Percentiles rank a stretch among this genome's conserved stretches.
phyloP scores from a whole-genome alignment of 176 grass and related monocot species.

The Carex scoparia region DNA sequence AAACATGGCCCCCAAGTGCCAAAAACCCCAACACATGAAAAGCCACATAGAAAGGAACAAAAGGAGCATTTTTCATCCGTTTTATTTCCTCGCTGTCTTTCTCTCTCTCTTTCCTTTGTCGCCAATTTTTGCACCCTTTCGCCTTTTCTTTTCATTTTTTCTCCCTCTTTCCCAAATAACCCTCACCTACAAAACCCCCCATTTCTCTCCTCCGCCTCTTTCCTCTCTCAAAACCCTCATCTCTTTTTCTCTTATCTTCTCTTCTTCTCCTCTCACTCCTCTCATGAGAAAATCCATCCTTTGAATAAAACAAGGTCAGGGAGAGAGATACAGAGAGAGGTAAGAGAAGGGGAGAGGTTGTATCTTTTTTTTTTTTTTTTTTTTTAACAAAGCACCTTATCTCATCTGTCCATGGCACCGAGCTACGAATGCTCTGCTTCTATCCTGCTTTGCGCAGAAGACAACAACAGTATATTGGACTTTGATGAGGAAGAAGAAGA shows the following conservation, averaged over 20 bases:
- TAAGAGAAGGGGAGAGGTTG: background rate
- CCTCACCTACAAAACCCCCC: slow-evolving; percentile 30
- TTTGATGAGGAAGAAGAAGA: slow-evolving; percentile 41
- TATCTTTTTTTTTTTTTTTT: background rate
- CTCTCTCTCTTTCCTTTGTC: slow-evolving; percentile 22
- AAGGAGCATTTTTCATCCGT: slow-evolving; percentile 24
- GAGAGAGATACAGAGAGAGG: background rate
- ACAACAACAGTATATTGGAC: slow-evolving; percentile 61
- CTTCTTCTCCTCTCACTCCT: slow-evolving; percentile 7
- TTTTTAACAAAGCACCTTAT: background rate
- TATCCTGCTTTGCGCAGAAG: slow-evolving; percentile 80
- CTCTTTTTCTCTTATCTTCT: slow-evolving; percentile 2
- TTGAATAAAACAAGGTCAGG: slow-evolving; percentile 13
- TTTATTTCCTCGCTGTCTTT: slow-evolving; percentile 5
- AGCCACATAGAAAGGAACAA: slow-evolving; percentile 29
- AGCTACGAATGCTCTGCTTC: slow-evolving; percentile 59
- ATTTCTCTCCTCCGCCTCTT: background rate
- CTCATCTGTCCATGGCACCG: slow-evolving; percentile 41
- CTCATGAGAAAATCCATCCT: slow-evolving; percentile 17
- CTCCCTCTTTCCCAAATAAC: slow-evolving; percentile 36
- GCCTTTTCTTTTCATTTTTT: slow-evolving; percentile 26
- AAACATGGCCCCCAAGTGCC: slow-evolving; percentile 6
- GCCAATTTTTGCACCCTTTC: slow-evolving; percentile 29
- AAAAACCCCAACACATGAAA: slow-evolving; percentile 27
- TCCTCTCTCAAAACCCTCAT: slow-evolving; percentile 2